Conservation (phyloP, 1,284 basidiomycete species). For the Rhodotorula glutinis region DNA sequence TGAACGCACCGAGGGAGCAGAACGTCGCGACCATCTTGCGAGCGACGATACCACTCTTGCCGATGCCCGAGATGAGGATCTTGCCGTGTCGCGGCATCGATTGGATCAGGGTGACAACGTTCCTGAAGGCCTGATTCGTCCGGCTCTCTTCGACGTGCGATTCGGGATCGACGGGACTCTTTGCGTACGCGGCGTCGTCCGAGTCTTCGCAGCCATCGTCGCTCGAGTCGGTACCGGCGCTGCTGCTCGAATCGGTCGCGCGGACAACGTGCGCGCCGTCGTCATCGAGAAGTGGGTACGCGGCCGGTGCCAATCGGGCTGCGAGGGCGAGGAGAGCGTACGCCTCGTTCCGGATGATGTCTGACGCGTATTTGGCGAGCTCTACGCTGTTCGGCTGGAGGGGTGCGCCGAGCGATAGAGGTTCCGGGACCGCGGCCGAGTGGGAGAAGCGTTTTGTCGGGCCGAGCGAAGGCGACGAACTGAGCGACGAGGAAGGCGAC, state of each 20-base stretch:
- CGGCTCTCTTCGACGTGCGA: constrained; percentile 1
- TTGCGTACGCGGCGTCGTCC: neutral
- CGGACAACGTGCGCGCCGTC: constrained; percentile 14
- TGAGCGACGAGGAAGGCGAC: constrained; percentile 32
- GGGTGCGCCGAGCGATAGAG: constrained; percentile 7
- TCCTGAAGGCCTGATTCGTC: constrained; percentile 34
- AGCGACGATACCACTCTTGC: constrained; percentile 47
- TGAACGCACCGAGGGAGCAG: constrained; percentile 41
- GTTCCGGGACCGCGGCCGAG: constrained; percentile 9
- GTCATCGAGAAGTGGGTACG: constrained; percentile 33
- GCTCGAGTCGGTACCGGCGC: constrained; percentile 1
- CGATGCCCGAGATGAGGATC: constrained; percentile 49
- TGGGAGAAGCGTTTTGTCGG: constrained; percentile 8
- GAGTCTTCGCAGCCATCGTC: constrained; percentile 13
- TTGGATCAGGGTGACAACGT: constrained; percentile 33
- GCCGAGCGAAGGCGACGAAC: constrained; percentile 33
- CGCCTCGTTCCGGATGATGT: constrained; percentile 42
- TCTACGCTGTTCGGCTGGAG: constrained; percentile 2
- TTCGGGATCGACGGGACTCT: neutral
- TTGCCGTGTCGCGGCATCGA: constrained; percentile 45
- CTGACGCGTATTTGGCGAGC: constrained; percentile 38
- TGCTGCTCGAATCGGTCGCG: neutral
- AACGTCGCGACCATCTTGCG: constrained; percentile 44
- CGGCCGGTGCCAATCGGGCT: constrained; percentile 36
- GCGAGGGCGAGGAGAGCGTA: constrained; percentile 44